Percentiles rank a stretch among this genome's conserved stretches.
phyloP scores from a whole-genome alignment of 148 eudicot species.

The Rhododendron molle region DNA sequence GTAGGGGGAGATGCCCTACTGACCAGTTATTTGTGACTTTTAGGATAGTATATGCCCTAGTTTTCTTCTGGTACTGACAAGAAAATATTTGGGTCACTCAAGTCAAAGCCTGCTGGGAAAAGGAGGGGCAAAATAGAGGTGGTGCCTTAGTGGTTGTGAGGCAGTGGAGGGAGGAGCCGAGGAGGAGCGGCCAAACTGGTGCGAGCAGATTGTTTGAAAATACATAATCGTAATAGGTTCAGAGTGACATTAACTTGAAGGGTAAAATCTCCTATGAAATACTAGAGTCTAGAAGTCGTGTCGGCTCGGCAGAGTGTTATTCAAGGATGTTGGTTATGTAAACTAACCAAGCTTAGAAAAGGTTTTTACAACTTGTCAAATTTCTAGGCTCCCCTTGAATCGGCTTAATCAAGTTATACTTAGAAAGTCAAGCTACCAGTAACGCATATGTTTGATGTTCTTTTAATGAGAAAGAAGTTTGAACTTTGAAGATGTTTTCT shows the following conservation, averaged over 20 bases:
- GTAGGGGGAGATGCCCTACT: not conserved
- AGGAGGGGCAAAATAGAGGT: not conserved
- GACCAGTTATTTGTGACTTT: not conserved
- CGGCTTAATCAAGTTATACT: not conserved
- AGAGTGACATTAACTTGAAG: not conserved
- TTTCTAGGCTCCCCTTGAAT: not conserved
- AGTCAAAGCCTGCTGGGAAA: not conserved
- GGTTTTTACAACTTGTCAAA: not conserved
- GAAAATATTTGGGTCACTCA: not conserved
- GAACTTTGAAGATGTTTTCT: not conserved
- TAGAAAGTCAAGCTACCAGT: not conserved
- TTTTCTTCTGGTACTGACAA: not conserved
- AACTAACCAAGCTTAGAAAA: not conserved
- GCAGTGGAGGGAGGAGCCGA: not conserved
- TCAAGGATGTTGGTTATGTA: not conserved
- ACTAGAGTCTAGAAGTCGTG: not conserved
- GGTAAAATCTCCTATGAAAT: not conserved
- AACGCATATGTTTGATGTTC: not conserved
- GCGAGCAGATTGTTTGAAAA: not conserved
- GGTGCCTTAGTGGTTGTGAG: not conserved
- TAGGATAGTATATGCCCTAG: not conserved
- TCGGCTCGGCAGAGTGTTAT: not conserved
- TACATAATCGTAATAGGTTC: not conserved
- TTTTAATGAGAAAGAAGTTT: not conserved
- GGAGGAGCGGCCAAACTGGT: not conserved